Evolutionary conservation across 331 rosid genomes (phyloP), one percentile per base, ranked within the genome.

Genomic region (Dryas integrifolia): DNA sequence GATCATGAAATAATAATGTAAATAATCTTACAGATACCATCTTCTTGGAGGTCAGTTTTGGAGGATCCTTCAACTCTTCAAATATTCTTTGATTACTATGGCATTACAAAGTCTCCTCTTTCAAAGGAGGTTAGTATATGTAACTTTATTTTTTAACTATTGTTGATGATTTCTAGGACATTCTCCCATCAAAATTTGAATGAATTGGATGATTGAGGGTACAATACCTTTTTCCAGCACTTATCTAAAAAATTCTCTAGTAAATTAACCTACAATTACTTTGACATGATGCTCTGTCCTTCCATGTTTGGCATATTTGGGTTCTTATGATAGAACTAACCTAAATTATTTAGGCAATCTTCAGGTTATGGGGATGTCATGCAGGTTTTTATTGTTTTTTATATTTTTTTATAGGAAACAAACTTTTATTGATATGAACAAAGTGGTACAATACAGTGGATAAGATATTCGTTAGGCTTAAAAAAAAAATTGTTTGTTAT

Each of bases 61-160:
- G 99, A 95, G 83, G 99, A 95, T 73, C 88, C 99, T 81, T 82
- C 93, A 58, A 91, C 99, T 0, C 86, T 95, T 41, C 96, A 95
- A 81, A 85, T 88, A 75, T 95, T 86, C 84, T 95, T 95, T 78
- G 99, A 95, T 83, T 92, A 89, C 88, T 92, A 95, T 77, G 84
- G 90, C 80, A 80, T 89, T 82, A 80, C 97, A 38, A 86, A 88
- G 82, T 79, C 99, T 45, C 98, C 99, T 72, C 92, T 92, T 86
- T 95, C 99, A 26, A 95, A 95, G 82, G 99, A 95, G 99, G 99
- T 95, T 45, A 69, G 88, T 75, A 58, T 40, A 76, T 76, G 57
- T 56, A 40, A 65, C 59, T 58, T 26, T 49, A 16, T 60, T 46
- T 58, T 26, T 46, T 4, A 9, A 58, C 21, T 12, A 68, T 21